phyloP scores from a whole-genome alignment of 2,329 filamentous ascomycete species.

The Colletotrichum sp. region DNA sequence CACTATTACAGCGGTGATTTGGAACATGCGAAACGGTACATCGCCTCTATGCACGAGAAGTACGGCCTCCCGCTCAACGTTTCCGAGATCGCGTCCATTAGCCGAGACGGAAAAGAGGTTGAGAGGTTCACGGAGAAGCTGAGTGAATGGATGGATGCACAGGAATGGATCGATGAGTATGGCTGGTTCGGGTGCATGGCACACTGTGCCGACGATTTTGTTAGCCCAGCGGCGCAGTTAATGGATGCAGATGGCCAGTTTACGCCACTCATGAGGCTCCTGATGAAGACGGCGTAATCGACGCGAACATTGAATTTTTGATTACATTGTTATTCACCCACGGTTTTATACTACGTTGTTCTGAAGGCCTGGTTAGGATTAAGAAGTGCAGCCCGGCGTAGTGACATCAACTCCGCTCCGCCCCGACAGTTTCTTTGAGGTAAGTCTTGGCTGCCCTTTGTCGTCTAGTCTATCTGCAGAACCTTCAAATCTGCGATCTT shows the following conservation, averaged over 20 bases:
- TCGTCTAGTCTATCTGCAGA: not conserved
- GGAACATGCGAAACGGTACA: slow-evolving; percentile 36
- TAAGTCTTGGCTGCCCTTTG: slow-evolving; percentile 3
- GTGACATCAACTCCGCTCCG: not conserved
- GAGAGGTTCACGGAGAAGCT: slow-evolving; percentile 40
- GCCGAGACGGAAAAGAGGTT: slow-evolving; percentile 38
- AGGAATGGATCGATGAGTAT: slow-evolving; percentile 46
- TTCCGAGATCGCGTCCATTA: slow-evolving; percentile 45
- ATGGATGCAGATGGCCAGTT: slow-evolving; percentile 45
- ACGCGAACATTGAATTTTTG: too few relatives aligned
- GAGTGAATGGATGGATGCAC: slow-evolving; percentile 46
- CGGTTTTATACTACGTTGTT: too few relatives aligned
- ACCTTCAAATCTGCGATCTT: not conserved
- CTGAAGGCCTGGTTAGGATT: not conserved
- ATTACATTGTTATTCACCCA: too few relatives aligned
- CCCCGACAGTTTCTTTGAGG: not conserved
- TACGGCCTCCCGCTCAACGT: slow-evolving; percentile 40
- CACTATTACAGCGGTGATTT: slow-evolving; percentile 45
- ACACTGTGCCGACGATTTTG: slow-evolving; percentile 44
- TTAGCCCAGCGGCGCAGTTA: slow-evolving; percentile 49
- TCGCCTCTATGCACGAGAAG: slow-evolving; percentile 36
- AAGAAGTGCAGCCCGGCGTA: not conserved
- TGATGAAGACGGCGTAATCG: not conserved
- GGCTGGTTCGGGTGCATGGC: slow-evolving; percentile 48
- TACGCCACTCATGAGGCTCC: slow-evolving; percentile 29